Evolutionary conservation across 176 grass and related monocot genomes (phyloP), one percentile per base, ranked within the genome.

Genomic region (Carex cristatella): DNA sequence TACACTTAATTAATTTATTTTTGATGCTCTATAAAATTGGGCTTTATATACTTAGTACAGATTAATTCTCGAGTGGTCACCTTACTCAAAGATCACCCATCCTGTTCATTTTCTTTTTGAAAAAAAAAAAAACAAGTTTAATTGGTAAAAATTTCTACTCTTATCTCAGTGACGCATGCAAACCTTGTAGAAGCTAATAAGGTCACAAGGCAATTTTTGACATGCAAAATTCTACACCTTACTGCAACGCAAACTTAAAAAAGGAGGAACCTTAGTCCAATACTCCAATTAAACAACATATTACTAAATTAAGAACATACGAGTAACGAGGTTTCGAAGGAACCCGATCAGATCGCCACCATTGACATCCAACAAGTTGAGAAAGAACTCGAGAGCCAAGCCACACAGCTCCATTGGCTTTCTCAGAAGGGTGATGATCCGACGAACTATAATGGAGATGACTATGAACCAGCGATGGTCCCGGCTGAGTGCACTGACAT

Each of bases 391-490:
- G 11, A 86, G 13, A 31, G 77, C 35, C 13, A 82, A 57, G 0
- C 87, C 87, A 7, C 1, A 63, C 64, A 79, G 51, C 48, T 65
- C 54, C 76, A 89, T 75, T 65, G 87, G 87, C 38, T 89, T 89
- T 10, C 66, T 63, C 13, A 89, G 61, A 37, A 82, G 55, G 3
- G 66, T 65, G 54, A 89, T 65, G 76, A 89, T 58, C 65, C 65
- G 78, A 18, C 87, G 65, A 72, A 76, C 35, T 32, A 89, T 2
- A 66, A 89, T 60, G 30, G 87, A 89, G 16, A 89, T 44, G 15
- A 86, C 46, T 42, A 89, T 86, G 87, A 89, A 66, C 74, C 62
- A 89, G n/a, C 87, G 67, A 27, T 76, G 65, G 31, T 82, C 77
- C 4, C 6, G 80, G 19, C 60, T 65, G 79, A 81, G 38, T 23